A percentile compares a stretch with the other conserved stretches of the same genome.
phyloP scores from a whole-genome alignment of 2,329 filamentous ascomycete species.

The Cladorrhinum sp. region DNA sequence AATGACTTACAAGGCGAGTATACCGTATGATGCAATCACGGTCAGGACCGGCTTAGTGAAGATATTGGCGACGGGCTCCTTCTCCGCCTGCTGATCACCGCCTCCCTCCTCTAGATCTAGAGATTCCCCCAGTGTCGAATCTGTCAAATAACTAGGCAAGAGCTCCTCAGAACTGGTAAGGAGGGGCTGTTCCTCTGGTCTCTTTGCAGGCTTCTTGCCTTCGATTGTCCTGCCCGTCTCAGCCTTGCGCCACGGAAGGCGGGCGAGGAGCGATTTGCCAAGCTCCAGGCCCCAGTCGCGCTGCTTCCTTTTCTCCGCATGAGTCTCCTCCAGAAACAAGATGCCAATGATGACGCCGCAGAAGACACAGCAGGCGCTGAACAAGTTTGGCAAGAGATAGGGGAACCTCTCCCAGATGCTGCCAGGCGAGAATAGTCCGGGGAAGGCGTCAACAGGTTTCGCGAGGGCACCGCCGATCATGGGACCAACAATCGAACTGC shows the following conservation, averaged over 20 bases:
- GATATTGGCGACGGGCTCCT: slow-evolving; percentile 40
- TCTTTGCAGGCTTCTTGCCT: slow-evolving; percentile 35
- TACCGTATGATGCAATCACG: slow-evolving; percentile 86
- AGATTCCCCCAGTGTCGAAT: slow-evolving; percentile 42
- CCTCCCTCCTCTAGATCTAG: slow-evolving; percentile 33
- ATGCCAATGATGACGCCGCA: slow-evolving; percentile 75
- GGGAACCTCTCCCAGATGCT: slow-evolving; percentile 84
- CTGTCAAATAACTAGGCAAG: slow-evolving; percentile 66
- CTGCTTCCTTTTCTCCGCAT: slow-evolving; percentile 73
- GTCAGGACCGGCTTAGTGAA: slow-evolving; percentile 84
- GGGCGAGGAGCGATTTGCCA: slow-evolving; percentile 65
- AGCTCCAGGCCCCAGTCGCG: slow-evolving; percentile 74
- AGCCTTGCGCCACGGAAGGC: slow-evolving; percentile 38
- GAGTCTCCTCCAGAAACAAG: slow-evolving; percentile 91
- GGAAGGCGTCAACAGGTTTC: slow-evolving; percentile 80
- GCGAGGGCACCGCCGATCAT: slow-evolving; percentile 88
- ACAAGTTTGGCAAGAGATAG: slow-evolving; percentile 88
- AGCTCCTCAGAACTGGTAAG: slow-evolving; percentile 55
- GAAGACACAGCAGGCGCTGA: slow-evolving; percentile 76
- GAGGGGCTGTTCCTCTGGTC: slow-evolving; percentile 33
- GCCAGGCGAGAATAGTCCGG: slow-evolving; percentile 65
- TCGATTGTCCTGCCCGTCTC: slow-evolving; percentile 10
- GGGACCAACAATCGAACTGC: slow-evolving; percentile 83
- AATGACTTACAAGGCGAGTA: slow-evolving; percentile 85
- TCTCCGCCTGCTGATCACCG: slow-evolving; percentile 17